Evolutionary conservation across 768 basidiomycete genomes (phyloP), one percentile per base, ranked within the genome.

Genomic region (Agaricus bisporus): DNA sequence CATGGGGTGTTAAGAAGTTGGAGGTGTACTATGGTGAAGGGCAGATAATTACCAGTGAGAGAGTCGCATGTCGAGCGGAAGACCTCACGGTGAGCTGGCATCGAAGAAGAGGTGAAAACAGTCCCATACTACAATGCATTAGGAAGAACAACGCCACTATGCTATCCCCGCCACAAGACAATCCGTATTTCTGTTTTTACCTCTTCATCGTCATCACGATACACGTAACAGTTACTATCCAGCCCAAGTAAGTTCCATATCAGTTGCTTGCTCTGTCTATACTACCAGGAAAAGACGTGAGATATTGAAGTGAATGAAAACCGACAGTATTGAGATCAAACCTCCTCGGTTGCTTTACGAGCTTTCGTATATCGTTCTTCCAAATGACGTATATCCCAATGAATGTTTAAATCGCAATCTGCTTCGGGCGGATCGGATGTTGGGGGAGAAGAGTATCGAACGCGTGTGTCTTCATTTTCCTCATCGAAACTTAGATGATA

Each of bases 231-330:
- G 15, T 18, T 48, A 22, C 47, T 54, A 7, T 46, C 46, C 20
- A 54, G 17, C 25, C 11, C 46, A 18, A 54, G 39, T 22, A 41
- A 9, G 17, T 54, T 45, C 46, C 53, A 48, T 22, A 54, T 41
- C 20, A 54, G 35, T 5, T 22, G 6, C 32, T 48, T 48, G 15
- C 8, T 5, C 22, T 15, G 41, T 46, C 41, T 41, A 20, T 54
- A 38, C 53, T 54, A 54, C 38, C 47, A 20, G 17, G 42, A 28
- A 47, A 26, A 22, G 4, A 8, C 26, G 5, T 48, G 39, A 54
- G 53, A 8, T 6, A 8, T 6, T 9, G 15, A 5, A 7, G 14
- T 25, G 18, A 20, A 9, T 11, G n/a, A 14, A 35, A 3, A 7
- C 6, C 25, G 14, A 29, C 12, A 11, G 14, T 18, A 32, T 32